phyloP scores from a whole-genome alignment of 352 stramenopile species.

The Phytophthora idaei region DNA sequence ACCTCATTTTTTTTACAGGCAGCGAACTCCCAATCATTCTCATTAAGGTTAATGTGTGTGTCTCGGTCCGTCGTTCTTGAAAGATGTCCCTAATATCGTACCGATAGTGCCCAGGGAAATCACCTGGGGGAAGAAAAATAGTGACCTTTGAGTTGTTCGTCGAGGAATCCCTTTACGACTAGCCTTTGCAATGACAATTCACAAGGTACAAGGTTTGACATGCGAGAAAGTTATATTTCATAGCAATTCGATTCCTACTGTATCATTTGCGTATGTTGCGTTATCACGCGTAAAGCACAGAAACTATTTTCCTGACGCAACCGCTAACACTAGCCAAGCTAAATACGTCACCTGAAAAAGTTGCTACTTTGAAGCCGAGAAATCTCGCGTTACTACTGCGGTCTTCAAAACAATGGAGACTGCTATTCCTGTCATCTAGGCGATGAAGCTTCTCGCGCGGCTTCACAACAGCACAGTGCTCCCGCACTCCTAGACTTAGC shows the following conservation, averaged over 20 bases:
- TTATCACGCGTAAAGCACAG: neutral
- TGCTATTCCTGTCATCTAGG: neutral
- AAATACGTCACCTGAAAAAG: neutral
- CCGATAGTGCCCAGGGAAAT: neutral
- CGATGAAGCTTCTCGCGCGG: too few species aligned
- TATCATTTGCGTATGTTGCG: neutral
- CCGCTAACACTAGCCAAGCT: neutral
- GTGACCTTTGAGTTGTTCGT: constrained; percentile 1
- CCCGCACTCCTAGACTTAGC: too few species aligned
- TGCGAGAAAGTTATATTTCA: constrained; percentile 8
- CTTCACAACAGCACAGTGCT: too few species aligned
- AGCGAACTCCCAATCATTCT: constrained; percentile 1
- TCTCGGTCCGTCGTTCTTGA: neutral
- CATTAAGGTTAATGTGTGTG: neutral
- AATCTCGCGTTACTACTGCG: neutral
- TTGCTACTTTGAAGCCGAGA: neutral
- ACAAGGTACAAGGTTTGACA: constrained; percentile 11
- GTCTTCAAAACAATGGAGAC: neutral
- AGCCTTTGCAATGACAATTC: constrained; percentile 13
- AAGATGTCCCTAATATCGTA: neutral
- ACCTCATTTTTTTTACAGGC: neutral
- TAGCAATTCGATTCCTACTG: constrained; percentile 2
- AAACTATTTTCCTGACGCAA: neutral
- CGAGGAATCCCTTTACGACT: constrained; percentile 5
- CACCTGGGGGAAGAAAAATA: neutral